Conservation (phyloP, 1,284 basidiomycete species). For the Heterobasidion annosum region DNA sequence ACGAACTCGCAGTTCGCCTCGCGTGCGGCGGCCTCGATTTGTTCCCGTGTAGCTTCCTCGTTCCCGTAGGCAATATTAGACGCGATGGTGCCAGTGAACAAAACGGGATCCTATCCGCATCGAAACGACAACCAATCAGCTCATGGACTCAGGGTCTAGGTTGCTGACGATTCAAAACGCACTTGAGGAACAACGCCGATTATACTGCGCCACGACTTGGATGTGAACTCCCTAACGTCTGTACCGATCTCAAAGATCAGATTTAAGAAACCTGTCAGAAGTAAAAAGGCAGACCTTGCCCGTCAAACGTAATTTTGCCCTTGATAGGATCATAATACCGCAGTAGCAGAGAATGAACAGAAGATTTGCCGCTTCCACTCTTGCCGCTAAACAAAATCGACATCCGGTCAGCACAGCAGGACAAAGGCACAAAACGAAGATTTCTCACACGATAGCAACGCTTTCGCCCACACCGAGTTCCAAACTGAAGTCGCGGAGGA, state of each 20-base stretch:
- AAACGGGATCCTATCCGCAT: constrained; percentile 50
- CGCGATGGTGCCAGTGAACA: constrained; percentile 85
- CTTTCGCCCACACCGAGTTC: constrained; percentile 77
- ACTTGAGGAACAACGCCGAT: constrained; percentile 86
- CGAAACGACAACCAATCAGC: background rate
- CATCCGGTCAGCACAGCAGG: background rate
- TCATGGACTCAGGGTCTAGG: background rate
- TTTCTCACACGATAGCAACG: constrained; percentile 82
- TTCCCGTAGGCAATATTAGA: constrained; percentile 92
- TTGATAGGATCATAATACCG: constrained; percentile 88
- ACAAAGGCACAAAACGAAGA: constrained; percentile 4
- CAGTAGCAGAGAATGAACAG: constrained; percentile 81
- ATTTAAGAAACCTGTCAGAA: background rate
- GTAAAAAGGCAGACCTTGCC: constrained; percentile 49
- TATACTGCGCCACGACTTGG: constrained; percentile 77
- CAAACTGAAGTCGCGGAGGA: constrained; percentile 74
- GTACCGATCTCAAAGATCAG: constrained; percentile 4
- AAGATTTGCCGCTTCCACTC: constrained; percentile 89
- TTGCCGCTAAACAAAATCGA: constrained; percentile 47
- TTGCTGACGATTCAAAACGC: constrained; percentile 5
- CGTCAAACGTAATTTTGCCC: constrained; percentile 81
- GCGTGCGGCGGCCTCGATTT: constrained; percentile 83
- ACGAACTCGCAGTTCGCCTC: constrained; percentile 96
- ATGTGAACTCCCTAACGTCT: constrained; percentile 81
- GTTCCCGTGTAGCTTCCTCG: constrained; percentile 60